Base-by-base conservation (phyloP, 208 protist species). In the Trypanosoma platydactyli region DNA sequence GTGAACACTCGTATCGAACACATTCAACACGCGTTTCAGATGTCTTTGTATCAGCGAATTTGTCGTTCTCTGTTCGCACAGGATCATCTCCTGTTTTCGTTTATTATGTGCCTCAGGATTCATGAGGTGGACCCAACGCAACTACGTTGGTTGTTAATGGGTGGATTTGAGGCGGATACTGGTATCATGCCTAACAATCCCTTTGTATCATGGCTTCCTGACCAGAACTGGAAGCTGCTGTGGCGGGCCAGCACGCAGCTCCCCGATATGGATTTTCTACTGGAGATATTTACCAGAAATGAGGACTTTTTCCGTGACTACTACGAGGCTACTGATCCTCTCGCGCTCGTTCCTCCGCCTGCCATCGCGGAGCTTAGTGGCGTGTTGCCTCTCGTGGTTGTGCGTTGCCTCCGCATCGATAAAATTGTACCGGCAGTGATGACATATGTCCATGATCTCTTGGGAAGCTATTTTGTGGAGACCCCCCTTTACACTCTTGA, bases 341-440 rank as follows among this genome's bases (percentile, higher is more conserved):
- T 94, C 18, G 78, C 83, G 54, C 66, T 96, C 41, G 65, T 79
- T 0, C 57, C 83, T 83, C 71, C 76, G 74, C 46, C 66, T 97
- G 33, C 96, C 94, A 3, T 78, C 48, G 15, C 71, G 61, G 57
- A 50, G 42, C 76, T 98, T 29, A 68, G 61, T 18, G 66, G 68
- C 18, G 89, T 99, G 30, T 84, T 97, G 67, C 82, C 92, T 55
- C 81, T 99, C 50, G 75, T 98, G 22, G 22, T 98, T 22, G 75
- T 99, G 16, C 93, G 94, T 27, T 94, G 84, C 67, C 73, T 99
- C 41, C 92, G 98, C 48, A 90, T 91, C 38, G 98, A 99, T 79
- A 99, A 98, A 76, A 92, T 99, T 29, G 80, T 95, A 5, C 91
- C 87, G 0, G 97, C 95, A n/a, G 86, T 99, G 30, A 88, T 87